Base-by-base conservation (phyloP, 2,329 filamentous ascomycete genomes). In the Juglanconis sp. region DNA sequence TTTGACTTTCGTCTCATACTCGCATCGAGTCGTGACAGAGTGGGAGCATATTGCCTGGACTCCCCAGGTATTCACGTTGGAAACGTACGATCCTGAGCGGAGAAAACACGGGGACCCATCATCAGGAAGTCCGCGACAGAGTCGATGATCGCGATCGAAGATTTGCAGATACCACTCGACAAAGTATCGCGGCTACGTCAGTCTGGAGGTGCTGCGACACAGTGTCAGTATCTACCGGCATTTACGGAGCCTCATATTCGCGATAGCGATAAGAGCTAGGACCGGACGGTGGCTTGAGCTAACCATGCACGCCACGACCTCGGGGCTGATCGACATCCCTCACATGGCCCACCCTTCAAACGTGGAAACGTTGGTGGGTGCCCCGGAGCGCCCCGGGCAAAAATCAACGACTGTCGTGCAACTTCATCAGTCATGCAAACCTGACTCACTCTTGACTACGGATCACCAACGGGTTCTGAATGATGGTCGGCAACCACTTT, bases 201-300 rank as follows among this genome's bases (percentile, higher is more conserved):
- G 47, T 48, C 53, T 32, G 30, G 49, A 34, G 17, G 38, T n/a
- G 11, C 50, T 36, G 11, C 17, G 32, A 30, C 59, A 65, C 64
- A 64, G 64, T 65, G 62, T 51, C 51, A 54, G 38, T 13, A 42
- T 30, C 44, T 58, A 44, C 59, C 62, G 64, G 59, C 59, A 56
- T 57, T 57, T 53, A 61, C 57, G 64, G 64, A 65, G 62, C 59
- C 62, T 65, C 56, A 63, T 31, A 13, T 42, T 35, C n/a, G 53
- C 35, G 47, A 55, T 57, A 56, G 55, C 60, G 56, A 56, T 60
- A 54, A 61, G 53, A 17, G 34, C 46, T 32, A 40, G 40, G 35
- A 48, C 44, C 24, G 38, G 50, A 32, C 7, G 17, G 32, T 32
- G 38, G 40, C 49, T 49, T 24, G 42, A 47, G 42, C 57, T 48